A percentile compares a stretch with the other conserved stretches of the same genome.
Evolutionary conservation across 306 rosid species (phyloP).

Genomic region (Inga leiocalycina): DNA sequence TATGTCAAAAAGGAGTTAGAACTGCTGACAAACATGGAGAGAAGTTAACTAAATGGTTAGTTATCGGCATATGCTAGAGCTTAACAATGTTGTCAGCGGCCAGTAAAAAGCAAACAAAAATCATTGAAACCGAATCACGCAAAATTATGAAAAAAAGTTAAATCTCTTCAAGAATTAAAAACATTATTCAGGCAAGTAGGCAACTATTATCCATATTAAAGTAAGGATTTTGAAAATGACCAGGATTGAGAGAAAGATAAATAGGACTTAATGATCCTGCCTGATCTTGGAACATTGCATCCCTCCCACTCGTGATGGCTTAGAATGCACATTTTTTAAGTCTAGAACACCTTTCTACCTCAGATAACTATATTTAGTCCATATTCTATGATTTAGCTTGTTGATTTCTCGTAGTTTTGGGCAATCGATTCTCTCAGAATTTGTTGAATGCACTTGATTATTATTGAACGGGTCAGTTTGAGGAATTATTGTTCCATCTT

Average conservation of each 20-base stretch:
- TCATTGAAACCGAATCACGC: background rate
- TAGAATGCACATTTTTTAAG: background rate
- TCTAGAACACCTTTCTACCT: background rate
- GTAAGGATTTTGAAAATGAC: background rate
- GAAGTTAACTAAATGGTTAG: conserved; percentile 12
- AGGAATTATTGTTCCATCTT: background rate
- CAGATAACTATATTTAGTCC: background rate
- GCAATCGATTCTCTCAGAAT: background rate
- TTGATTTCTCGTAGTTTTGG: background rate
- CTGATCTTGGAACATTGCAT: background rate
- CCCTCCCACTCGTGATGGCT: background rate
- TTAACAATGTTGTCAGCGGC: conserved; percentile 2
- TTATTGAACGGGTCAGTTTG: background rate
- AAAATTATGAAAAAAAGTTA: conserved; percentile 4
- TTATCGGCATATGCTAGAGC: conserved; percentile 14
- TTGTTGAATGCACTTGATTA: background rate
- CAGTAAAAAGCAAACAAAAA: background rate
- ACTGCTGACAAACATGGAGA: conserved; percentile 22
- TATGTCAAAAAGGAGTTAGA: conserved; percentile 16
- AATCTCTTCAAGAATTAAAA: background rate
- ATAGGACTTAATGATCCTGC: background rate
- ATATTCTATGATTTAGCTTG: background rate
- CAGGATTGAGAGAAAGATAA: background rate
- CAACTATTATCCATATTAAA: background rate
- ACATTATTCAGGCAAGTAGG: background rate